Conservation (phyloP, 1,284 basidiomycete species). For the Erythrobasidium hasegawianum region DNA sequence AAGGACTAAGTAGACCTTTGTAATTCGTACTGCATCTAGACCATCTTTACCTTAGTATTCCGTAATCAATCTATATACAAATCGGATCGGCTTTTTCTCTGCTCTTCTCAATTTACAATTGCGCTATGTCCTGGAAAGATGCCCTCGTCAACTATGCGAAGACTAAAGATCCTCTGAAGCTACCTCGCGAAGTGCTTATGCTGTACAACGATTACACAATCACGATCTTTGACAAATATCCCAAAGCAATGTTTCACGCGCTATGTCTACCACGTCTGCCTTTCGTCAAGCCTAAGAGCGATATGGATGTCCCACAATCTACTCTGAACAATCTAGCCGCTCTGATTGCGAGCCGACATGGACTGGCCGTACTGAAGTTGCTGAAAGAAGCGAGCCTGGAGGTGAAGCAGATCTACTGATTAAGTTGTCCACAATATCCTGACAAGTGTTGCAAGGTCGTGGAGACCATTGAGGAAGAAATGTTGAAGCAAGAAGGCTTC, state of each 20-base stretch:
- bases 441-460: conserved; percentile 12
- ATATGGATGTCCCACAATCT: conserved; percentile 1
- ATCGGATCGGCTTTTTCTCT: too few relatives aligned
- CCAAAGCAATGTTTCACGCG: conserved; percentile 35
- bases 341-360: conserved; percentile 17
- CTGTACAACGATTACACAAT: conserved; percentile 24
- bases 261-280: conserved; percentile 29
- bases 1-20: conserved; percentile 62
- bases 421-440: neutral
- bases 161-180: conserved; percentile 8
- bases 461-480: conserved; percentile 69
- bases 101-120: too few relatives aligned
- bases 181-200: conserved; percentile 25
- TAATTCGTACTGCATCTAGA: neutral
- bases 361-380: conserved; percentile 20
- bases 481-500: conserved; percentile 71
- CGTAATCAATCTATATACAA: too few relatives aligned
- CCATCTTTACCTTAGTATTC: neutral
- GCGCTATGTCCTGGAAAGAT: conserved; percentile 31
- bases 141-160: conserved; percentile 34
- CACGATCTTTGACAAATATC: conserved; percentile 35
- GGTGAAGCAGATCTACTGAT: neutral
- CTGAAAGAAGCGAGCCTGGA: conserved; percentile 33
- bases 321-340: conserved; percentile 24
- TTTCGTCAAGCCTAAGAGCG: neutral